Evolutionary conservation across 495 filamentous ascomycete genomes (phyloP), one percentile per base, ranked within the genome.

Genomic region (Physcia stellaris): DNA sequence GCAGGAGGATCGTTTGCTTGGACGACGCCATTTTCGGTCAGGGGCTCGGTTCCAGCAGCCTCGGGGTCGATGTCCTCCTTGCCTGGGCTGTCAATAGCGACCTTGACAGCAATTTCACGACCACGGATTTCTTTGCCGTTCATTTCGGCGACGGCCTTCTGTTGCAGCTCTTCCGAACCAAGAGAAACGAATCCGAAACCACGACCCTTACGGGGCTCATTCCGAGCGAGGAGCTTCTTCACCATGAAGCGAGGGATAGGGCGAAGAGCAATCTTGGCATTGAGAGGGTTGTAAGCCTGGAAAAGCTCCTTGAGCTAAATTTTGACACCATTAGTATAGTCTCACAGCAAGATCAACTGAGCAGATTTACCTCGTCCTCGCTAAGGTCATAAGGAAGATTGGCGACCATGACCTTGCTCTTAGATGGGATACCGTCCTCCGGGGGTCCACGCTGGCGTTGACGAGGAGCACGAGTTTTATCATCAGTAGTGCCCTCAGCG

Each of bases 351-450:
- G n/a, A n/a, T n/a, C n/a, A n/a, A n/a, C n/a, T n/a, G n/a, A n/a
- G n/a, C n/a, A n/a, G n/a, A n/a, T n/a, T 39, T 59, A 90, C 88
- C 80, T 88, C 94, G 43, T 95, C 92, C 65, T 98, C 92, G 51
- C 76, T 87, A 49, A 96, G 71, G 63, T 98, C 90, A 58, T 98
- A 98, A 15, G 90, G 90, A 16, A 98, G 73, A 69, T 98, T 98
- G 48, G 90, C 90, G 49, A 98, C 90, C 90, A 98, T 98, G 64
- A 98, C 86, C 80, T 98, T 98, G 66, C 80, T 98, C 77, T 94
- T 93, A 60, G 86, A 94, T 10, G 92, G 85, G 51, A 98, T 86
- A 43, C 90, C 90, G 60, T 98, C 92, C 60, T 94, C 90, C 18
- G 90, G 90, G 33, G 90, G 90, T 30, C 90, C 90, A 56, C 90